Evolutionary conservation across 179 eudicot genomes (phyloP).

Genomic region (Beta lomatogona): DNA sequence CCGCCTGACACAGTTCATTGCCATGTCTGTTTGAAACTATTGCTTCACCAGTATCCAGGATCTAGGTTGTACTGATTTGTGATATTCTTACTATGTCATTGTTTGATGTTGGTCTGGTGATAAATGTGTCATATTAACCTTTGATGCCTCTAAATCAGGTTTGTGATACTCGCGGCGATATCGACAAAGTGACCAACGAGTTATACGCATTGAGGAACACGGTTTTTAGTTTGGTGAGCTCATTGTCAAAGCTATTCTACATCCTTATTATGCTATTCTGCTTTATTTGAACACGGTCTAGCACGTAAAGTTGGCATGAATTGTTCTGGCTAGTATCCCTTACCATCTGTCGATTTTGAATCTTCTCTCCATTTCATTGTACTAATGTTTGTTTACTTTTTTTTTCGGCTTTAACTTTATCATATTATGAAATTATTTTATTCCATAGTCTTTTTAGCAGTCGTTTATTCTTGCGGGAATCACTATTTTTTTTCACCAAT

Average conservation of each 20-base stretch:
- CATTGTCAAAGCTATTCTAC: constrained; percentile 7
- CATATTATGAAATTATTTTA: neutral
- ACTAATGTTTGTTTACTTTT: neutral
- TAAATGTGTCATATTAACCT: neutral
- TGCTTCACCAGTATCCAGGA: neutral
- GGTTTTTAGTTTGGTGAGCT: constrained; percentile 73
- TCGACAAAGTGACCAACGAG: constrained; percentile 56
- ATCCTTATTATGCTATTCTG: constrained; percentile 16
- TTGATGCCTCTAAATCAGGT: constrained; percentile 57
- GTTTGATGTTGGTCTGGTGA: neutral
- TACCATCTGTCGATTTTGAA: neutral
- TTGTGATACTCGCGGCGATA: constrained; percentile 57
- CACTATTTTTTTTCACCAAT: neutral
- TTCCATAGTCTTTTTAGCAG: neutral
- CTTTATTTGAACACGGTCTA: neutral
- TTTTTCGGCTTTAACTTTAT: neutral
- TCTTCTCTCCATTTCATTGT: neutral
- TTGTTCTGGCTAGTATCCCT: neutral
- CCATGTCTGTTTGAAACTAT: neutral
- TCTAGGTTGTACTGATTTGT: neutral
- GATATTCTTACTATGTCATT: neutral
- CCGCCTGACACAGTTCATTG: no score
- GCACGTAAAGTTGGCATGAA: neutral
- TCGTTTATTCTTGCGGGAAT: neutral
- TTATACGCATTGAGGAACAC: constrained; percentile 53